A percentile compares a stretch with the other conserved stretches of the same genome.
phyloP scores from a whole-genome alignment of 139 green algal genomes.

The Chlorella sorokiniana region DNA sequence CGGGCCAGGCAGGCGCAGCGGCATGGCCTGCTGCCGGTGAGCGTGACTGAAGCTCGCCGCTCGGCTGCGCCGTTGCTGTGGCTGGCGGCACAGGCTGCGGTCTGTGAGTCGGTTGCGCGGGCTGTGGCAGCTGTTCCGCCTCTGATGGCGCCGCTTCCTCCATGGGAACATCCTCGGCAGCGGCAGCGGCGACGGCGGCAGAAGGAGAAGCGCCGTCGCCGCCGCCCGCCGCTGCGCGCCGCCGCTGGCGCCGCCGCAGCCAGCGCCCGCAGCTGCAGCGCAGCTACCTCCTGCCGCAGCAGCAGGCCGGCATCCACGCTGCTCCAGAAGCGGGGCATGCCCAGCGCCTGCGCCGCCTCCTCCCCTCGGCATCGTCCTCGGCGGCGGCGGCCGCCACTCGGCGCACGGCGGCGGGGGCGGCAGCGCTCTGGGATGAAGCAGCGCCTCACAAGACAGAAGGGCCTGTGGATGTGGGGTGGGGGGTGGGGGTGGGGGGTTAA shows the following conservation, averaged over 20 bases:
- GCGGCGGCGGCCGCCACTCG: not conserved
- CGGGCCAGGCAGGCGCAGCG: no score
- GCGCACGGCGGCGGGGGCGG: conserved; percentile 3
- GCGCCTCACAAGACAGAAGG: conserved; percentile 45
- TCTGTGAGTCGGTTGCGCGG: no score
- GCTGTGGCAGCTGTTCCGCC: not conserved
- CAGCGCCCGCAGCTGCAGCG: not conserved
- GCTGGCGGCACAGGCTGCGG: no score
- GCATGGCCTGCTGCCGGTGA: not conserved
- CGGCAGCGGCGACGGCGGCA: not conserved
- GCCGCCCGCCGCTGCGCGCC: not conserved
- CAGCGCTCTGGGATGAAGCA: conserved; percentile 51
- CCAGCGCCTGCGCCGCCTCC: conserved; percentile 18
- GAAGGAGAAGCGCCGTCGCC: not conserved
- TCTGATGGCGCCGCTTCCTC: not conserved
- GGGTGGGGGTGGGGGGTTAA: not conserved
- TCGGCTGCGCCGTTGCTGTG: no score
- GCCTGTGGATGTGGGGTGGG: conserved; percentile 3
- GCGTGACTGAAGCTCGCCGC: no score
- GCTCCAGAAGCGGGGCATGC: conserved; percentile 47
- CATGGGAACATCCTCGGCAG: not conserved
- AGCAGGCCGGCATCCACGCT: conserved; percentile 30
- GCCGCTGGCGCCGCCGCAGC: not conserved
- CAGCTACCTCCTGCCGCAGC: not conserved
- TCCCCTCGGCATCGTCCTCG: not conserved